A percentile compares a stretch with the other conserved stretches of the same genome.
Conservation (phyloP, 2,329 filamentous ascomycete species). For the Nothopassalora personata region DNA sequence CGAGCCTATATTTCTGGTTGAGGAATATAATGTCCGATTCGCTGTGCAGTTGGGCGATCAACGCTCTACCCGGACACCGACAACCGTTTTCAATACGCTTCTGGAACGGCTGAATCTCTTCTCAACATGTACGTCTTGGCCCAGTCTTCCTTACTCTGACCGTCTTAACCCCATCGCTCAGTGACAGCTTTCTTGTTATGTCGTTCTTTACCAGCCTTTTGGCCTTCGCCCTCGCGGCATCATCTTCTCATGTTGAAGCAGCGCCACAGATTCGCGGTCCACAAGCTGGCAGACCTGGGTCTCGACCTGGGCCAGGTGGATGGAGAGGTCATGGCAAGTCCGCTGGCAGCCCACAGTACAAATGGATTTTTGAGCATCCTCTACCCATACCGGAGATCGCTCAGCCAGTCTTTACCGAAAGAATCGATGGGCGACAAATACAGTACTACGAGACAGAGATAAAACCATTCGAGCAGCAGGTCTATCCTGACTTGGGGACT, state of each 20-base stretch:
- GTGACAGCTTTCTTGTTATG: background rate
- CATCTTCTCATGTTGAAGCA: constrained; percentile 9
- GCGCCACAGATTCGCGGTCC: constrained; percentile 5
- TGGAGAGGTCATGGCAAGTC: constrained; percentile 17
- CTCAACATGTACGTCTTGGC: background rate
- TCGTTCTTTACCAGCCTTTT: constrained; percentile 3
- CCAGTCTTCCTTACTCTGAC: background rate
- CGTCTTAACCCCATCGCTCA: background rate
- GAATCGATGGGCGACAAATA: constrained; percentile 34
- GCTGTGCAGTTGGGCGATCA: background rate
- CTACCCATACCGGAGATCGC: constrained; percentile 22
- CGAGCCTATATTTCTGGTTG: background rate
- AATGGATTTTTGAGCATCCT: constrained; percentile 18
- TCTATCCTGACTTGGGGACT: constrained; percentile 40
- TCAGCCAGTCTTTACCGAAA: constrained; percentile 31
- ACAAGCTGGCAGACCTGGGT: background rate
- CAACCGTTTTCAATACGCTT: background rate
- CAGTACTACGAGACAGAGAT: constrained; percentile 47
- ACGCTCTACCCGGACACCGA: background rate
- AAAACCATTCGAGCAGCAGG: constrained; percentile 36
- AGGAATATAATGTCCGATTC: background rate
- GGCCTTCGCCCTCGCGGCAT: constrained; percentile 8
- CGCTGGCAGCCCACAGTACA: constrained; percentile 20
- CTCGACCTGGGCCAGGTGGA: background rate
- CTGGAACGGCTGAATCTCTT: background rate